phyloP scores from a whole-genome alignment of 805 yeast species.

The Candida maltosa region DNA sequence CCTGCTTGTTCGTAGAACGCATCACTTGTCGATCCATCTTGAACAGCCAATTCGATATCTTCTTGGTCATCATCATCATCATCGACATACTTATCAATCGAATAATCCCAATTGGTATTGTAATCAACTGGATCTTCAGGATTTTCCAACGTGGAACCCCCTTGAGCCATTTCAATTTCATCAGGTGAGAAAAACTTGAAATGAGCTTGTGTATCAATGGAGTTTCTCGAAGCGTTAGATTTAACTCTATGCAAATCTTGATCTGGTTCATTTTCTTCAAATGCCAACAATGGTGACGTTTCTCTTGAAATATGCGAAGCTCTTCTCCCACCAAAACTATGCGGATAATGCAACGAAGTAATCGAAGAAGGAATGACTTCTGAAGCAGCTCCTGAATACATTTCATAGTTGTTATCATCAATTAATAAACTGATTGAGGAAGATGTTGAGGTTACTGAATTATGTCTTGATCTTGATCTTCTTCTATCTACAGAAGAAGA shows the following conservation, averaged over 20 bases:
- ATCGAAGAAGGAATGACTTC: constrained; percentile 76
- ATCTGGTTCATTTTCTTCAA: constrained; percentile 24
- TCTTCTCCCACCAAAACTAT: constrained; percentile 38
- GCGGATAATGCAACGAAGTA: constrained; percentile 71
- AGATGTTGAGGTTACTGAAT: constrained; percentile 31
- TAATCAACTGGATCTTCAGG: constrained; percentile 59
- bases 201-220: constrained; percentile 36
- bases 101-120: constrained; percentile 71
- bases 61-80: constrained; percentile 8
- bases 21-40: background rate
- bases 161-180: constrained; percentile 84
- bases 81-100: constrained; percentile 43
- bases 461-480: constrained; percentile 24
- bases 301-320: constrained; percentile 21
- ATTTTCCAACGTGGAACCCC: constrained; percentile 73
- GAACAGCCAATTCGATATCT: constrained; percentile 1
- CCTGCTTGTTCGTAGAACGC: constrained; percentile 1
- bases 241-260: constrained; percentile 21
- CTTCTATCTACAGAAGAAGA: constrained; percentile 21
- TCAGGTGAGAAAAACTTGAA: constrained; percentile 82
- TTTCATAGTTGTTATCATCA: constrained; percentile 66
- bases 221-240: constrained; percentile 33
- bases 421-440: constrained; percentile 21
- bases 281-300: constrained; percentile 32
- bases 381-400: constrained; percentile 75